Percentiles rank a stretch among this genome's conserved stretches.
Conservation (phyloP, 345 rosid genomes). For the Citrus australasica region DNA sequence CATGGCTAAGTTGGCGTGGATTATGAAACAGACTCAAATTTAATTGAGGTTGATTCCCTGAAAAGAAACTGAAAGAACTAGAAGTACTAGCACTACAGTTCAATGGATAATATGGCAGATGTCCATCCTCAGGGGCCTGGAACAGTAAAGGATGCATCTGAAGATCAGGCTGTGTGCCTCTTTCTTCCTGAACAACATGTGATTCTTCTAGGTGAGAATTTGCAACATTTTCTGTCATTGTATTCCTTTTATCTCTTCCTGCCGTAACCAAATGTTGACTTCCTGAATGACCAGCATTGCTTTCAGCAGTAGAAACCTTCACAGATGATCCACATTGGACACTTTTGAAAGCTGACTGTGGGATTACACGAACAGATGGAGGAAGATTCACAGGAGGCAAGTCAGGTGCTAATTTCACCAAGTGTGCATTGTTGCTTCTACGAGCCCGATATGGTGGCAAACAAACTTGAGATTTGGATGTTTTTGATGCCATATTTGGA, state of each 20-base stretch:
- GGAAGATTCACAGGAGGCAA: conserved; percentile 96
- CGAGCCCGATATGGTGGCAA: conserved; percentile 45
- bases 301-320: conserved; percentile 25
- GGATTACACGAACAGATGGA: conserved; percentile 74
- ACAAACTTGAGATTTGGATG: conserved; percentile 37
- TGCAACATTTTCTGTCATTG: conserved; percentile 22
- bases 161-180: conserved; percentile 44
- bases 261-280: conserved; percentile 10
- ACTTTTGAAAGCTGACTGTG: conserved; percentile 57
- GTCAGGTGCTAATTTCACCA: conserved; percentile 94
- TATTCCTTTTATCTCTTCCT: conserved; percentile 28
- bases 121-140: conserved; percentile 61
- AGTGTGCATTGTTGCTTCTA: conserved; percentile 36
- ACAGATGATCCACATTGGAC: conserved; percentile 36
- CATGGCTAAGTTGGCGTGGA: conserved; percentile 45
- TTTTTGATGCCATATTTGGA: conserved; percentile 21
- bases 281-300: conserved; percentile 27
- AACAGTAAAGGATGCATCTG: conserved; percentile 94
- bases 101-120: conserved; percentile 48
- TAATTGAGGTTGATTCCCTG: conserved; percentile 76
- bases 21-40: conserved; percentile 70
- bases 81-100: conserved; percentile 34
- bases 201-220: conserved; percentile 39
- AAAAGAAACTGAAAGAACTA: conserved; percentile 65
- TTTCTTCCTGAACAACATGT: conserved; percentile 38